Conservation (phyloP, 495 filamentous ascomycete genomes). For the Penicillium argentinense region DNA sequence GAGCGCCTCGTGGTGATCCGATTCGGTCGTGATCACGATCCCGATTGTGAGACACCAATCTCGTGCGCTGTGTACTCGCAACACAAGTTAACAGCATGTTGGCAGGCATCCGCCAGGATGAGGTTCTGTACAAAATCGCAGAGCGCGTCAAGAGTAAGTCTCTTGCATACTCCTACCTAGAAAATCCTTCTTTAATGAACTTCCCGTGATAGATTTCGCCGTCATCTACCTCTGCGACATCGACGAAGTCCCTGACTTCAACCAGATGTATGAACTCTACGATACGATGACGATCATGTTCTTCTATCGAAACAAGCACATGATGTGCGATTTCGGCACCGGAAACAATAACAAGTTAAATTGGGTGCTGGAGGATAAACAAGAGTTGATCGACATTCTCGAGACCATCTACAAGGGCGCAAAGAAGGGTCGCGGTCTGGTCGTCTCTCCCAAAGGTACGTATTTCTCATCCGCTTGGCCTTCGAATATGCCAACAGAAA, state of each 20-base stretch:
- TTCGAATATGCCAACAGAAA: no score
- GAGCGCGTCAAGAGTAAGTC: conserved; percentile 46
- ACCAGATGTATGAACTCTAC: conserved; percentile 85
- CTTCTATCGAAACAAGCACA: conserved; percentile 98
- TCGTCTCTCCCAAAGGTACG: conserved; percentile 86
- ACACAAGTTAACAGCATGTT: conserved; percentile 15
- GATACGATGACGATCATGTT: conserved; percentile 77
- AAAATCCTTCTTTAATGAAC: no score
- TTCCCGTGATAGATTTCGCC: conserved; percentile 54
- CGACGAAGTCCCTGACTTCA: conserved; percentile 95
- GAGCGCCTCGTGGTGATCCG: conserved; percentile 95
- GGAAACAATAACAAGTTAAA: conserved; percentile 99
- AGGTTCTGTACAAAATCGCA: conserved; percentile 77
- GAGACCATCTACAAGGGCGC: conserved; percentile 97
- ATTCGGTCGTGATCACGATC: conserved; percentile 79
- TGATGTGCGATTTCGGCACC: conserved; percentile 97
- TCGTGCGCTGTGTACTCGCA: background rate
- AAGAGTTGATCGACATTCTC: conserved; percentile 97
- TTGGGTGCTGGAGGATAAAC: conserved; percentile 97
- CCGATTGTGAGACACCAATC: conserved; percentile 47
- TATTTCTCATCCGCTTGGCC: background rate
- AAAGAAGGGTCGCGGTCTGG: conserved; percentile 93
- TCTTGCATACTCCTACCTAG: no score
- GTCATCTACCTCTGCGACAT: conserved; percentile 97
- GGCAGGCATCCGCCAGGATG: conserved; percentile 83